These are phyloP conservation scores for Diaporthe sp. DNA, from an alignment of 2,329 filamentous ascomycete species.

Conservation along the genomic window DNA sequence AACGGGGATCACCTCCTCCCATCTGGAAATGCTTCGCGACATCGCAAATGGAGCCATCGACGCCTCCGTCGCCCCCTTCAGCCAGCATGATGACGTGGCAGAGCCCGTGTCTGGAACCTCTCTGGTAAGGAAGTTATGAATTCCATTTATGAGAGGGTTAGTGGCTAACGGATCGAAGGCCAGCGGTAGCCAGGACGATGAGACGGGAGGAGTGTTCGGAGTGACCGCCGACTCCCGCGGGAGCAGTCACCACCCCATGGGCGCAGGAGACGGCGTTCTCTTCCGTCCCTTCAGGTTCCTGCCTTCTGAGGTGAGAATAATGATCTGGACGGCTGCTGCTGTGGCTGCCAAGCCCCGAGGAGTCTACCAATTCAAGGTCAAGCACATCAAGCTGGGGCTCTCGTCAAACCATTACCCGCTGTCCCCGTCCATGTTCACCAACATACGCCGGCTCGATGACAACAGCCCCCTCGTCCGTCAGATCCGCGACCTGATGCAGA, in stretches of 20 bases:
- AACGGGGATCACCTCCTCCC: not conserved
- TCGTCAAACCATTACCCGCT: not conserved
- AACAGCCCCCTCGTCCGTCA: not conserved
- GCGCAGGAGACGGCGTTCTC: not conserved
- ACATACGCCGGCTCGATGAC: not conserved
- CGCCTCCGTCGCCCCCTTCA: accelerated
- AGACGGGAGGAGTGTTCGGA: too few species aligned
- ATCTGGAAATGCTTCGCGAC: not conserved
- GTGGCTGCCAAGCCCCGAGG: not conserved
- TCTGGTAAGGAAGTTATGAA: too few species aligned
- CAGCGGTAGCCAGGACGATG: not conserved
- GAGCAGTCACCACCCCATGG: not conserved
- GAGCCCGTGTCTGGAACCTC: not conserved
- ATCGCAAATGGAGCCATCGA: not conserved
- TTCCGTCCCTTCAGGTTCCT: not conserved
- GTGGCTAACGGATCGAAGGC: not conserved
- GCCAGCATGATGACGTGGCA: not conserved
- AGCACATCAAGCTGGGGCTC: not conserved
- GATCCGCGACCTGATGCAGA: not conserved
- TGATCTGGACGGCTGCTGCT: not conserved
- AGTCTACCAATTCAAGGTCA: not conserved
- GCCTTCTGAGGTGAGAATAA: not conserved
- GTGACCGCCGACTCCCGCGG: too few species aligned
- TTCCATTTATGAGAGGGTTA: too few species aligned
- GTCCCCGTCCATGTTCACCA: not conserved